A percentile compares a stretch with the other conserved stretches of the same genome.
These are phyloP conservation scores for Saccharomycopsis oosterbeekiorum DNA, from an alignment of 805 yeast genomes.

Conservation along the genomic window DNA sequence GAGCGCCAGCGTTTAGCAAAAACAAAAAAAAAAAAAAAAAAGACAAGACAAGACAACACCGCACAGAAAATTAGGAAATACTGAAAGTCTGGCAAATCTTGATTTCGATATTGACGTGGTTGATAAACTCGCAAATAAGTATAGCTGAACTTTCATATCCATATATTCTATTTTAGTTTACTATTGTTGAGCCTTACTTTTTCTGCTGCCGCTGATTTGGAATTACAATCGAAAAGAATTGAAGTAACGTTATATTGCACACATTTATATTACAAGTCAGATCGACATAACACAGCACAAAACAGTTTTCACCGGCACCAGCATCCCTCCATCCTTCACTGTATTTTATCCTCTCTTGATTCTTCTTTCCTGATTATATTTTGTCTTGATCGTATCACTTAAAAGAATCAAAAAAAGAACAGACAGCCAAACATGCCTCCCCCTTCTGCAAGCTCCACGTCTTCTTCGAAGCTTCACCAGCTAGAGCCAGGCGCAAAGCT, in stretches of 20 bases:
- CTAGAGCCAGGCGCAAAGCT: conserved; percentile 42
- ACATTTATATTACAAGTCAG: too few species aligned
- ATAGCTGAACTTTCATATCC: background rate
- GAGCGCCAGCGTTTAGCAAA: background rate
- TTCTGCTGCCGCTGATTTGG: too few species aligned
- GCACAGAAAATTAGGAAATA: background rate
- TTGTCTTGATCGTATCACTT: too few species aligned
- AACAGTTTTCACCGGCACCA: too few species aligned
- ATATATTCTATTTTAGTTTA: background rate
- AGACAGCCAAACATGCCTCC: too few species aligned
- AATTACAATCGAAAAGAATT: too few species aligned
- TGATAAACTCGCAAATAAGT: background rate
- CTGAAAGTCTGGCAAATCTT: background rate
- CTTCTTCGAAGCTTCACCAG: conserved; percentile 10
- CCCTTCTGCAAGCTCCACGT: background rate
- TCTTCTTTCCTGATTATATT: too few species aligned
- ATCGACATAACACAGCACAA: too few species aligned
- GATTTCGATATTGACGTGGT: background rate
- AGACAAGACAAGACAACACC: background rate
- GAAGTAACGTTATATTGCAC: too few species aligned
- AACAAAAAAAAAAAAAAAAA: background rate
- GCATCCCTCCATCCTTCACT: too few species aligned
- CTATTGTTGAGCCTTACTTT: background rate
- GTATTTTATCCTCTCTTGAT: too few species aligned
- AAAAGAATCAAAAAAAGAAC: too few species aligned